Evolutionary conservation across 2,329 filamentous ascomycete genomes (phyloP), one percentile per base, ranked within the genome.

Genomic region (Colletotrichum sp.): DNA sequence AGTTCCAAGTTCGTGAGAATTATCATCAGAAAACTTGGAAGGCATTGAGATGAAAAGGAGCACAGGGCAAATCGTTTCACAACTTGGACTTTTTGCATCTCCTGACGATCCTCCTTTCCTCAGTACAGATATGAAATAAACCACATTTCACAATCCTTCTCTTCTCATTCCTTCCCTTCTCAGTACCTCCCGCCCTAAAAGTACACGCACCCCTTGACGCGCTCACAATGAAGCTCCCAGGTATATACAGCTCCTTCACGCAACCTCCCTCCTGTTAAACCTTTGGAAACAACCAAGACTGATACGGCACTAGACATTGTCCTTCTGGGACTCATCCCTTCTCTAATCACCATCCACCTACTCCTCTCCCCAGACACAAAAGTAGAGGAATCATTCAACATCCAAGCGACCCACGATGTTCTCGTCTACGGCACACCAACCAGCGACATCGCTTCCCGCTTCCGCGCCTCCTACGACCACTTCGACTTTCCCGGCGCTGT

Each of bases 361-460:
- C 81, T 92, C 76, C 83, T 92, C 28, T 92, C 96, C 13, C 97
- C 97, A 1, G 96, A 97, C 87, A 98, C 96, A 73, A 99, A 99
- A 84, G 97, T 99, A 75, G 97, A 99, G 84, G 97, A 99, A 85
- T 98, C 96, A 1, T 98, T 99, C 90, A 98, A 98, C 83, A 92
- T 98, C 74, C 97, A 99, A 84, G 97, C 97, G 8, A 91, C 93
- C 5, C 97, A 98, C 84, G 97, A 99, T 83, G 94, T 99, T 43
- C 84, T 98, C 75, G 90, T 91, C 48, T 95, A 97, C 83, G 96
- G 96, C 28, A 92, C 95, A 2, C 95, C 95, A 0, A 89, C 87
- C 2, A 82, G 85, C 24, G 87, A 93, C 79, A 83, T 90, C 18
- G 81, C 86, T 67, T 83, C 87, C 15, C 89, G 88, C 52, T 85